Evolutionary conservation across 257 asterid species (phyloP), one percentile per base, ranked within the genome.

Genomic region (Solanum ahanhuiri): DNA sequence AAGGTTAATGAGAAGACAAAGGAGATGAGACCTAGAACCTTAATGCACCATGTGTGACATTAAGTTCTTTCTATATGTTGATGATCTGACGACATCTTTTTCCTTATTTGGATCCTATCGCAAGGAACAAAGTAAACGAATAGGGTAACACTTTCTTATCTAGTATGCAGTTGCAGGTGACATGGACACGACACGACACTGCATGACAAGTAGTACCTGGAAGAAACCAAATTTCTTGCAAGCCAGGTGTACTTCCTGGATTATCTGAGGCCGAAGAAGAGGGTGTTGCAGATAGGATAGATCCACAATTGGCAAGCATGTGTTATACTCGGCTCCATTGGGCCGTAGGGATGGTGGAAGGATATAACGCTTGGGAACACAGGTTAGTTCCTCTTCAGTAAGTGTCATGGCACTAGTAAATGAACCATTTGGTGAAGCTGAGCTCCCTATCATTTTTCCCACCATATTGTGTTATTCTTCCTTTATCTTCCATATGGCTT

Each of bases 281-380:
- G 93, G 92, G 48, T 89, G 73, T 12, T 85, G 86, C 71, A 89
- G 82, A 30, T 67, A 6, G 5, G 37, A 67, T 30, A 67, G 75
- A 86, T 91, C 93, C 43, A 92, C 91, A 69, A 92, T 86, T 7
- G 93, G 95, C 85, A 89, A 85, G 72, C 69, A 84, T 20, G 39
- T 60, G 28, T 69, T 41, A 75, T 90, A 73, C 84, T 11, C 81
- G 71, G 84, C 85, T 41, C 60, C 28, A 81, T 22, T 73, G 17
- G 92, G 93, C 86, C 93, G 93, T 67, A 88, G 90, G 57, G 92
- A 41, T 18, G 85, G 91, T 12, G 95, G 93, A 79, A 92, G 93
- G 82, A 92, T 86, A 81, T 90, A 91, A n/a, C 86, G 73, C 23
- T 90, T 43, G 43, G 93, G 95, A 39, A 92, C 87, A 75, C 69